Conservation (phyloP, 352 stramenopile genomes). For the Pythium oligandrum region DNA sequence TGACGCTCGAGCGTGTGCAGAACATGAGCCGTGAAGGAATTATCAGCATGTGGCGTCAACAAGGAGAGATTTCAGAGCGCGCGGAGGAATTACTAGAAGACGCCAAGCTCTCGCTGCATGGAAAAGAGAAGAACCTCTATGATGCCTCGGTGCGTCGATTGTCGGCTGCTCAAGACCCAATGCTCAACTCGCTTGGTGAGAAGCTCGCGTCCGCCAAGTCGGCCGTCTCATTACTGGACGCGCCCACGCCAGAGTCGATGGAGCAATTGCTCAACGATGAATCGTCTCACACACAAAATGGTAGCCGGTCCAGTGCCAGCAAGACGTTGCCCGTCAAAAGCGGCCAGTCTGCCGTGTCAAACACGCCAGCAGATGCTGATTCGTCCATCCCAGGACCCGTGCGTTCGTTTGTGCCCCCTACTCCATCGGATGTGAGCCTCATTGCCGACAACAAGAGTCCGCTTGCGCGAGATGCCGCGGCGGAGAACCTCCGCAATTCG, state of each 20-base stretch:
- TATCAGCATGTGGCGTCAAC: slow-evolving; percentile 79
- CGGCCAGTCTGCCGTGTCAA: neutral
- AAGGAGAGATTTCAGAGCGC: slow-evolving; percentile 75
- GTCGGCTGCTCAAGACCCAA: slow-evolving; percentile 62
- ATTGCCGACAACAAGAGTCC: neutral
- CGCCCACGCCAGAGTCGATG: neutral
- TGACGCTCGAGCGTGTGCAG: slow-evolving; percentile 5
- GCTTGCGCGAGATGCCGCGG: neutral
- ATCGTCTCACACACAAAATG: no score
- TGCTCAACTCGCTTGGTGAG: slow-evolving; percentile 62
- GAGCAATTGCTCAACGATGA: neutral
- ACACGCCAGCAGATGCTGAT: neutral
- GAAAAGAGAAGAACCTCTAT: slow-evolving; percentile 83
- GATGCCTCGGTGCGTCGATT: slow-evolving; percentile 46
- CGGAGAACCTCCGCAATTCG: slow-evolving; percentile 11
- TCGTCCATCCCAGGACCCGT: no score
- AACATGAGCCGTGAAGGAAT: slow-evolving; percentile 57
- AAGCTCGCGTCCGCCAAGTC: slow-evolving; percentile 46
- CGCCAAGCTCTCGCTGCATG: slow-evolving; percentile 68
- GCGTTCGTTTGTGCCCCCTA: neutral
- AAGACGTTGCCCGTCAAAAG: neutral
- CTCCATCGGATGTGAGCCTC: neutral
- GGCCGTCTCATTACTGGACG: slow-evolving; percentile 2
- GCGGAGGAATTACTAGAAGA: slow-evolving; percentile 82
- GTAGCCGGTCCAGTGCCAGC: neutral